phyloP scores from a whole-genome alignment of 805 yeast species.

The Zygosaccharomyces kombuchaensis region DNA sequence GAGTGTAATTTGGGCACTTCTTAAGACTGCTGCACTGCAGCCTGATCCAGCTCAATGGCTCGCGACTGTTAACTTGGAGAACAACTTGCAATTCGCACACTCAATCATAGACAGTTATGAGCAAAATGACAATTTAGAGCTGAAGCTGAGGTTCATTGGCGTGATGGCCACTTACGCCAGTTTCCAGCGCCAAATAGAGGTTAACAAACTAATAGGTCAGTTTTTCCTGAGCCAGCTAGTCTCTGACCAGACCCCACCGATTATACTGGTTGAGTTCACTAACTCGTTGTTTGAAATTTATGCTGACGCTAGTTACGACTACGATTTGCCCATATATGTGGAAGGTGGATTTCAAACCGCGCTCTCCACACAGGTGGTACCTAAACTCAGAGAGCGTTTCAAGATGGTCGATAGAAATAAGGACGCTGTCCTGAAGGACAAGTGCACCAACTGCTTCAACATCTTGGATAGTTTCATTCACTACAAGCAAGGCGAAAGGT shows the following conservation, averaged over 20 bases:
- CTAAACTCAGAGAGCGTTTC: constrained; percentile 48
- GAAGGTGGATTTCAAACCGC: constrained; percentile 42
- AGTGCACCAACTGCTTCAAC: constrained; percentile 60
- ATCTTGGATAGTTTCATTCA: constrained; percentile 73
- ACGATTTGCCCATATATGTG: constrained; percentile 67
- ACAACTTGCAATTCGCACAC: constrained; percentile 29
- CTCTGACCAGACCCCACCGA: constrained; percentile 28
- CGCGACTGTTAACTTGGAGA: constrained; percentile 15
- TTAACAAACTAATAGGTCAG: constrained; percentile 44
- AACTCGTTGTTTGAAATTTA: constrained; percentile 73
- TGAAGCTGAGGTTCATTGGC: constrained; percentile 40
- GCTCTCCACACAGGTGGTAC: constrained; percentile 40
- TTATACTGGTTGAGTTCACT: constrained; percentile 53
- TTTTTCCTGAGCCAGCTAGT: constrained; percentile 38
- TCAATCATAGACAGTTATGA: constrained; percentile 22
- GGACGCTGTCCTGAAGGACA: constrained; percentile 50
- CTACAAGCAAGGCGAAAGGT: constrained; percentile 56
- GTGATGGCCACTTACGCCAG: constrained; percentile 50
- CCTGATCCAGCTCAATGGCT: constrained; percentile 13
- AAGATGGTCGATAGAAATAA: constrained; percentile 66
- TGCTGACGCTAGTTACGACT: constrained; percentile 63
- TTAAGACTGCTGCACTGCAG: constrained; percentile 25
- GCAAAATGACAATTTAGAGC: constrained; percentile 33
- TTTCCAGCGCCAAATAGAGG: constrained; percentile 41
- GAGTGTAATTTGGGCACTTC: constrained; percentile 45